Conservation (phyloP, 345 rosid species). For the Acer negundo region DNA sequence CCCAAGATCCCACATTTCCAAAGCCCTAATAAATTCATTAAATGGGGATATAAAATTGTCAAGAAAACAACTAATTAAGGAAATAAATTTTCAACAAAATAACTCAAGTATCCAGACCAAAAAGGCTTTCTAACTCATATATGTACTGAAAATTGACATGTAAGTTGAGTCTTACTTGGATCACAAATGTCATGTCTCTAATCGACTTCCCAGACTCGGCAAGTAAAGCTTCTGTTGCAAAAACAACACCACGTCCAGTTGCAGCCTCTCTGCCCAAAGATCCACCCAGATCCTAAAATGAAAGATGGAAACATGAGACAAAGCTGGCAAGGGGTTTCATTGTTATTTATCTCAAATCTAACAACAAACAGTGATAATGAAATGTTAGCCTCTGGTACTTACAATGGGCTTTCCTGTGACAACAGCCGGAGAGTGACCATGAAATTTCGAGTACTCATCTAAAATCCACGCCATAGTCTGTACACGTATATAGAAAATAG, state of each 20-base stretch:
- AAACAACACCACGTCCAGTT: constrained; percentile 93
- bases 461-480: constrained; percentile 98
- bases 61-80: background rate
- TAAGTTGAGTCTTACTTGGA: constrained; percentile 59
- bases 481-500: background rate
- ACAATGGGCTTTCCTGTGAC: constrained; percentile 94
- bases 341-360: constrained; percentile 1
- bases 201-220: constrained; percentile 82
- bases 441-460: constrained; percentile 96
- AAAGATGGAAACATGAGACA: constrained; percentile 5
- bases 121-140: background rate
- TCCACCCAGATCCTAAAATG: constrained; percentile 93
- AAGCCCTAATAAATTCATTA: constrained; percentile 62
- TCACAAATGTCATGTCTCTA: constrained; percentile 74
- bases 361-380: constrained; percentile 1
- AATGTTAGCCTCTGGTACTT: constrained; percentile 25
- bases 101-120: background rate
- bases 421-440: constrained; percentile 93
- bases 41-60: background rate
- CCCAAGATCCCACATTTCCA: constrained; percentile 99
- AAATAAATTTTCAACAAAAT: background rate
- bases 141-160: background rate
- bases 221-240: constrained; percentile 88
- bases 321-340: background rate
- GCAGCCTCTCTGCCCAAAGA: constrained; percentile 99